Conservation (phyloP, 179 eudicot genomes). For the Vitellaria paradoxa region DNA sequence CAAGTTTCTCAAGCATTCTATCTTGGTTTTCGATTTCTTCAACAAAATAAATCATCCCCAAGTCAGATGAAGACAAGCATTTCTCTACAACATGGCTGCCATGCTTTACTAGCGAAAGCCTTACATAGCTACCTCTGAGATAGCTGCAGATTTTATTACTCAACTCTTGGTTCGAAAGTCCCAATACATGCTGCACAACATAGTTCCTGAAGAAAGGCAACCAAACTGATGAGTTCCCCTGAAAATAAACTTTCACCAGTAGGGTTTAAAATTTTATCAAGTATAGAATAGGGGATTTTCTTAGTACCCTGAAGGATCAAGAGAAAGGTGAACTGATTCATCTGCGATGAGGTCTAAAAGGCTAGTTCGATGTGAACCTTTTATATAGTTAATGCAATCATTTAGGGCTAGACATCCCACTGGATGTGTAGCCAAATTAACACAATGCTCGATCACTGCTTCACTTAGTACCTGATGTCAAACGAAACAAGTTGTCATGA, state of each 20-base stretch:
- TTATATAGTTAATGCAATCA: conserved; percentile 6
- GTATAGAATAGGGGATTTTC: not conserved
- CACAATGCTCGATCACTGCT: not conserved
- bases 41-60: not conserved
- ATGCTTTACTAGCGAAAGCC: conserved; percentile 7
- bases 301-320: conserved; percentile 5
- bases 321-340: not conserved
- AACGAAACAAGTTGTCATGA: not conserved
- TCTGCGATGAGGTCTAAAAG: not conserved
- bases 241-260: not conserved
- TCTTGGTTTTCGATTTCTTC: not conserved
- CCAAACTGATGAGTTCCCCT: not conserved
- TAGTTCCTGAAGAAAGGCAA: conserved; percentile 9
- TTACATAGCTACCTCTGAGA: conserved; percentile 12
- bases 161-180: not conserved
- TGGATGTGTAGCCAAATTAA: conserved; percentile 9
- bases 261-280: not conserved
- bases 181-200: conserved; percentile 17
- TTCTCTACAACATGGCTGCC: conserved; percentile 25
- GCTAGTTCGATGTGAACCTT: not conserved
- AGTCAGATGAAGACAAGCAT: conserved; percentile 4
- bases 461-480: not conserved
- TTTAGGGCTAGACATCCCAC: conserved; percentile 20
- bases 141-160: not conserved
- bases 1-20: conserved; percentile 11